A percentile compares a stretch with the other conserved stretches of the same genome.
These are phyloP conservation scores for Metschnikowia baotianmanensis DNA, from an alignment of 805 yeast genomes.

Conservation along the genomic window DNA sequence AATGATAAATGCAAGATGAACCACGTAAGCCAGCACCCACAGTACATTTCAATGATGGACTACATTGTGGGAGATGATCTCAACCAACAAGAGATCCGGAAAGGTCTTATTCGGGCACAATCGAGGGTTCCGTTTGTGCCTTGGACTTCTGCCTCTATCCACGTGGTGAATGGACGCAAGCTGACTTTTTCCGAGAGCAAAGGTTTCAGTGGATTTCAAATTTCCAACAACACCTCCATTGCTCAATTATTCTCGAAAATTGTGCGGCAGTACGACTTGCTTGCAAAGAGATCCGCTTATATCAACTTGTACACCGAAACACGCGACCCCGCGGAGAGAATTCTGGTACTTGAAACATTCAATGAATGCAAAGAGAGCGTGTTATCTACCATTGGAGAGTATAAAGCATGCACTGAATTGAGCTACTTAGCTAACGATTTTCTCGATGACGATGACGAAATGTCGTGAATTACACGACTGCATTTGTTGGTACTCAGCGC, in stretches of 20 bases:
- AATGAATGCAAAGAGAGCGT: slow-evolving; percentile 49
- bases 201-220: slow-evolving; percentile 68
- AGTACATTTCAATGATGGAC: slow-evolving; percentile 68
- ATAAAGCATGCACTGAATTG: slow-evolving; percentile 39
- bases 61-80: slow-evolving; percentile 58
- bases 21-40: slow-evolving; percentile 36
- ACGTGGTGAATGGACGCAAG: slow-evolving; percentile 70
- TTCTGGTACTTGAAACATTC: slow-evolving; percentile 48
- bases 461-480: slow-evolving; percentile 13
- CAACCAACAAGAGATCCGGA: slow-evolving; percentile 70
- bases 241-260: slow-evolving; percentile 63
- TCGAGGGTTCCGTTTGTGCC: slow-evolving; percentile 75
- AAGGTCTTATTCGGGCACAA: slow-evolving; percentile 61
- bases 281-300: slow-evolving; percentile 80
- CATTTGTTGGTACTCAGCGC: no score
- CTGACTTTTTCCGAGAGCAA: slow-evolving; percentile 52
- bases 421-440: slow-evolving; percentile 48
- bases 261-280: slow-evolving; percentile 72
- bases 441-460: slow-evolving; percentile 31
- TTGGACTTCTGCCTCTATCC: slow-evolving; percentile 79
- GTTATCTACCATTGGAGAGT: slow-evolving; percentile 46
- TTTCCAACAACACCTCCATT: slow-evolving; percentile 80
- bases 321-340: slow-evolving; percentile 41
- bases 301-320: slow-evolving; percentile 66
- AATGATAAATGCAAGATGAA: slow-evolving; percentile 80